Conservation (phyloP, 2,329 filamentous ascomycete species). For the Ceratocystis diversiconidia region DNA sequence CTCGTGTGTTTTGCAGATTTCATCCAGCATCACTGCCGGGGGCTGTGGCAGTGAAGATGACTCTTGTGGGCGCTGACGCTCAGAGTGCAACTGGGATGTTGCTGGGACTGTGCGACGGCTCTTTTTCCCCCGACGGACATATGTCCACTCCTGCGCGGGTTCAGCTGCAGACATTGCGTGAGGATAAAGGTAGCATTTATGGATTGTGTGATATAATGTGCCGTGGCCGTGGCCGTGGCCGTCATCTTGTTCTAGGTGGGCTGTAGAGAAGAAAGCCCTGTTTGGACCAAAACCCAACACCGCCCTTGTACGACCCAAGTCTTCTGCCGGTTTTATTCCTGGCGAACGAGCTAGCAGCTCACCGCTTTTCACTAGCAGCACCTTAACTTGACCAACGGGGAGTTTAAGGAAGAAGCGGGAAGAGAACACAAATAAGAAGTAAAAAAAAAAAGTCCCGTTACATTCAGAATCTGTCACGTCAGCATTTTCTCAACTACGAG, state of each 20-base stretch:
- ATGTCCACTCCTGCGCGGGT: conserved; percentile 10
- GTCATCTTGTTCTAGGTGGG: neutral
- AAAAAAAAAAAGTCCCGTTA: neutral
- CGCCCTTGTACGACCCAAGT: neutral
- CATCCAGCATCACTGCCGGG: neutral
- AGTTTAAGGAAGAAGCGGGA: neutral
- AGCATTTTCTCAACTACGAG: neutral
- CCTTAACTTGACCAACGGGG: neutral
- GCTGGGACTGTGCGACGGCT: neutral
- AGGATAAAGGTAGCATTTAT: neutral
- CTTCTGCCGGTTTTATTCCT: neutral
- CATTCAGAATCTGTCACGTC: neutral
- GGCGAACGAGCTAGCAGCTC: neutral
- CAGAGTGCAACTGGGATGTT: neutral
- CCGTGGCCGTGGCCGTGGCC: neutral
- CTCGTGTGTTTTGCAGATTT: conserved; percentile 8
- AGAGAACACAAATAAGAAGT: neutral
- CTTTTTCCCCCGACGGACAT: conserved; percentile 4
- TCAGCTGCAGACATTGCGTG: neutral
- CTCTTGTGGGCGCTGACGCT: neutral
- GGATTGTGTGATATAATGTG: neutral
- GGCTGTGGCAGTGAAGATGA: neutral
- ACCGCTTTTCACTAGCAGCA: neutral
- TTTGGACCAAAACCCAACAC: neutral
- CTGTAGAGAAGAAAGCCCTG: neutral